phyloP scores from a whole-genome alignment of 2,329 filamentous ascomycete genomes.

The Lachnellula hyalina region DNA sequence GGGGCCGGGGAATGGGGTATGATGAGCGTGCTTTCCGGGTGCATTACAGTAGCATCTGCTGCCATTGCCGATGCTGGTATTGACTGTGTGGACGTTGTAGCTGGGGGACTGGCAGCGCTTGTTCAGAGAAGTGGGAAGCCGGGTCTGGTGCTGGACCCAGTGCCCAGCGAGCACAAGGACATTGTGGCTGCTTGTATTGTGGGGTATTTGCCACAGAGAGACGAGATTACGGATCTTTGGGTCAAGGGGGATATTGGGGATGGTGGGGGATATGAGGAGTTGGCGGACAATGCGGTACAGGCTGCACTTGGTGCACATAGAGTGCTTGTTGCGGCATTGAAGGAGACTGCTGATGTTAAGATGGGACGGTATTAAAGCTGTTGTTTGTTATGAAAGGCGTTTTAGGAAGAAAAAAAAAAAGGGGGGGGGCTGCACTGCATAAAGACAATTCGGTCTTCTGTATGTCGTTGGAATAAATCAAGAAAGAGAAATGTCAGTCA shows the following conservation, averaged over 20 bases:
- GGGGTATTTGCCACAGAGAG: conserved; percentile 77
- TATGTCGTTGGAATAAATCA: too few relatives aligned
- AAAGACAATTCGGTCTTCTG: background rate
- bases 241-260: conserved; percentile 65
- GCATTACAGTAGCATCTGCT: conserved; percentile 88
- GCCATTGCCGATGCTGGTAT: conserved; percentile 93
- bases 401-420: background rate
- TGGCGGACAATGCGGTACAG: conserved; percentile 59
- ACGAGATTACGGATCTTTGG: conserved; percentile 94
- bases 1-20: conserved; percentile 70
- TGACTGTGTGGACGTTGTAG: conserved; percentile 86
- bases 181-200: conserved; percentile 83
- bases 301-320: conserved; percentile 54
- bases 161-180: conserved; percentile 71
- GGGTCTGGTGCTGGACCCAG: conserved; percentile 69
- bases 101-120: conserved; percentile 82
- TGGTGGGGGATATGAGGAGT: conserved; percentile 40
- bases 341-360: conserved; percentile 46
- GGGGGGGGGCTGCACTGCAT: background rate
- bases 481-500: too few relatives aligned
- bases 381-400: background rate
- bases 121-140: conserved; percentile 42
- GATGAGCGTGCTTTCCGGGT: conserved; percentile 88
- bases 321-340: conserved; percentile 56
- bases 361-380: conserved; percentile 19